phyloP scores from a whole-genome alignment of 345 rosid species.

The Lepidium africanum region DNA sequence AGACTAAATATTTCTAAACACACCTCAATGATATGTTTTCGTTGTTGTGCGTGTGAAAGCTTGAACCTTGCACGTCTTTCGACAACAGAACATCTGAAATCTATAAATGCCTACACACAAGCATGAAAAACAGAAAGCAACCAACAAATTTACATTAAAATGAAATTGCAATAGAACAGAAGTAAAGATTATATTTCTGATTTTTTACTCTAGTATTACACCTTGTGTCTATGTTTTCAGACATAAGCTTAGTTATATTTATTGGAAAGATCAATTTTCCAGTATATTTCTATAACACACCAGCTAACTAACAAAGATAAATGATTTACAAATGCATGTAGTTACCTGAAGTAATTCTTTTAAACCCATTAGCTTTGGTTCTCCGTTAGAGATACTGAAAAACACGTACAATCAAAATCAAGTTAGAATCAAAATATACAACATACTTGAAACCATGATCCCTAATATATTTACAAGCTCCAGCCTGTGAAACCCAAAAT shows the following conservation, averaged over 20 bases:
- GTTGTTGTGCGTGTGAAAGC: conserved; percentile 75
- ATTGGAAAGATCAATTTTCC: neutral
- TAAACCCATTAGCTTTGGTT: conserved; percentile 88
- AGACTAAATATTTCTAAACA: conserved; percentile 1
- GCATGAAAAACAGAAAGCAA: neutral
- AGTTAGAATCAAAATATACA: conserved; percentile 7
- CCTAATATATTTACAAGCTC: neutral
- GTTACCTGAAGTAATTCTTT: conserved; percentile 86
- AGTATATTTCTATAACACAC: neutral
- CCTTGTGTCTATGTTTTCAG: neutral
- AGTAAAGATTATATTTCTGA: neutral
- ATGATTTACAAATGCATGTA: conserved; percentile 2
- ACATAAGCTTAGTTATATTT: neutral
- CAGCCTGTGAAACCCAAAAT: neutral
- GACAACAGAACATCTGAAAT: conserved; percentile 86
- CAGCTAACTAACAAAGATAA: neutral
- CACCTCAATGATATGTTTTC: conserved; percentile 91
- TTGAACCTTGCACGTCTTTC: conserved; percentile 84
- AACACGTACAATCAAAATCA: neutral
- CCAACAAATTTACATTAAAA: neutral
- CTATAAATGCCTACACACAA: conserved; percentile 62
- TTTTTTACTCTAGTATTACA: neutral
- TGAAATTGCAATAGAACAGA: neutral
- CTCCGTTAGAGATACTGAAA: conserved; percentile 77
- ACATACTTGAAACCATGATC: neutral